A percentile compares a stretch with the other conserved stretches of the same genome.
These are phyloP conservation scores for Fusarium fujikuroi DNA, from an alignment of 2,329 filamentous ascomycete species.

Conservation along the genomic window DNA sequence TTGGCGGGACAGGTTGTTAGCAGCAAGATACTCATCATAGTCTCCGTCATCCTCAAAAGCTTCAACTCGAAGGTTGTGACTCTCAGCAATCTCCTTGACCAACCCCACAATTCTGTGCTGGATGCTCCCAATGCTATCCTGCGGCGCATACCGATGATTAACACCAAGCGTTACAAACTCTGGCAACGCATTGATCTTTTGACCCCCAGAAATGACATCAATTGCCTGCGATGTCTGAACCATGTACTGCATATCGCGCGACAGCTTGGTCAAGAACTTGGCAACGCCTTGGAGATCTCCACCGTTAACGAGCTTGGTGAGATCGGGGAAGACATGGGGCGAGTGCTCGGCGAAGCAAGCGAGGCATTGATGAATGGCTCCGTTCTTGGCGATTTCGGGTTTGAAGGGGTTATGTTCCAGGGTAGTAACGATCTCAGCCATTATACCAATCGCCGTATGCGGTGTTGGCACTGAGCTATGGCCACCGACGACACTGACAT, in stretches of 20 bases:
- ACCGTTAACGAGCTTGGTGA: slow-evolving; percentile 46
- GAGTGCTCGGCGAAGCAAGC: slow-evolving; percentile 67
- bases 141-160: slow-evolving; percentile 59
- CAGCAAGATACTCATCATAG: background rate
- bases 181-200: slow-evolving; percentile 73
- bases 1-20: background rate
- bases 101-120: background rate
- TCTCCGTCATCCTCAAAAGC: slow-evolving; percentile 15
- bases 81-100: background rate
- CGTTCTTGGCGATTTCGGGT: slow-evolving; percentile 55
- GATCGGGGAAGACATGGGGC: slow-evolving; percentile 56
- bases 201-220: slow-evolving; percentile 68
- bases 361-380: slow-evolving; percentile 64
- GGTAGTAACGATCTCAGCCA: slow-evolving; percentile 70
- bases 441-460: slow-evolving; percentile 75
- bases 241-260: slow-evolving; percentile 54
- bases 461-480: slow-evolving; percentile 67
- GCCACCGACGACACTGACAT: slow-evolving; percentile 66
- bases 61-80: background rate
- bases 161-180: slow-evolving; percentile 66
- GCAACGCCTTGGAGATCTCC: slow-evolving; percentile 46
- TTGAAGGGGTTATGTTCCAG: slow-evolving; percentile 68
- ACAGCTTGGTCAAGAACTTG: slow-evolving; percentile 27
- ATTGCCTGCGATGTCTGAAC: slow-evolving; percentile 70
- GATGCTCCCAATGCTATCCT: slow-evolving; percentile 8